Conservation (phyloP, 768 basidiomycete genomes). For the Sarcodon aspratus region DNA sequence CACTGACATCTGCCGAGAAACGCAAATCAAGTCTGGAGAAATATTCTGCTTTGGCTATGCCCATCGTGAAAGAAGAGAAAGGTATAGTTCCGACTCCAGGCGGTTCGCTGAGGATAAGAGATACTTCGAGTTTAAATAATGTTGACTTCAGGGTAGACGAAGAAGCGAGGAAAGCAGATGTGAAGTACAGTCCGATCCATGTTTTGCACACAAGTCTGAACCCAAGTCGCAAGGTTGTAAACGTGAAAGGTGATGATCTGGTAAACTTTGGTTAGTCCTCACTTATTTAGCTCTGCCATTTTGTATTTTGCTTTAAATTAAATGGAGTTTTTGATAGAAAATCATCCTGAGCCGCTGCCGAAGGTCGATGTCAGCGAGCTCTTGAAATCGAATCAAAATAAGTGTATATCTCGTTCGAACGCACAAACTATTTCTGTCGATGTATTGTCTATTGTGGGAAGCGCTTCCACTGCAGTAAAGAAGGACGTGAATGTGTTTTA, state of each 20-base stretch:
- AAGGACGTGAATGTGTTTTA: slow-evolving; percentile 49
- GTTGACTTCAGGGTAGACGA: neutral
- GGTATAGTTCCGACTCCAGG: slow-evolving; percentile 47
- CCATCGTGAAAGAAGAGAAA: slow-evolving; percentile 56
- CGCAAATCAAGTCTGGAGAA: slow-evolving; percentile 59
- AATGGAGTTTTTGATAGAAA: no score
- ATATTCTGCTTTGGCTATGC: slow-evolving; percentile 50
- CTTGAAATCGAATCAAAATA: slow-evolving; percentile 18
- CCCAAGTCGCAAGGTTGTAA: neutral
- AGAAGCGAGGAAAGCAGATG: neutral
- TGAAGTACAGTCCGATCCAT: neutral
- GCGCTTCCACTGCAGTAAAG: slow-evolving; percentile 32
- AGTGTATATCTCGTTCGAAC: slow-evolving; percentile 20
- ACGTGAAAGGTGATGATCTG: neutral
- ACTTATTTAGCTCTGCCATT: no score
- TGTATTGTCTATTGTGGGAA: slow-evolving; percentile 46
- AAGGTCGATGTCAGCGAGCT: slow-evolving; percentile 35
- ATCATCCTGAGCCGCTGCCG: slow-evolving; percentile 24
- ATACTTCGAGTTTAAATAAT: neutral
- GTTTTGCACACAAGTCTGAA: neutral
- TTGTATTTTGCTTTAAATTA: no score
- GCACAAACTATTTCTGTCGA: slow-evolving; percentile 62
- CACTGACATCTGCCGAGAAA: slow-evolving; percentile 29
- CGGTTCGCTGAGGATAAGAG: slow-evolving; percentile 33
- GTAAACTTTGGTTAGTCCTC: neutral